Base-by-base conservation (phyloP, 257 asterid genomes). In the Catharanthus roseus region DNA sequence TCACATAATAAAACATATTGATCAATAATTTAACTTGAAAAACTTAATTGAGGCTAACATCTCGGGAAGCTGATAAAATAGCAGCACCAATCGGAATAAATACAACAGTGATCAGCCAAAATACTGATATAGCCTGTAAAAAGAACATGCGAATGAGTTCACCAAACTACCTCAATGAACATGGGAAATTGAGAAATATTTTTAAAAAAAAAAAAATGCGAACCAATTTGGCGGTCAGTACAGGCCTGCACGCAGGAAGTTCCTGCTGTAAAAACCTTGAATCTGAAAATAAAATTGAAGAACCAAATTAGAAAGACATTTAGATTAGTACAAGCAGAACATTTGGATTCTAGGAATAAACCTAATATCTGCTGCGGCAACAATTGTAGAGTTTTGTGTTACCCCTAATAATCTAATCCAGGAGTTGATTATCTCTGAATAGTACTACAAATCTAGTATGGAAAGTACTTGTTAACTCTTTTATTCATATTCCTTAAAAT, bases 181-280 rank as follows among this genome's bases (percentile, higher is more conserved):
- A 69, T 12, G 62, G 50, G 8, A 65, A 55, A n/a, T 0, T 60
- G 70, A 44, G 42, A 39, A 64, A 57, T 65, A 80, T 68, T 12
- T 71, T n/a, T n/a, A n/a, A n/a, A n/a, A n/a, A 38, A 38, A 38
- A n/a, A 64, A 64, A 68, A 65, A 31, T 34, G 47, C 39, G 71
- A 77, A 92, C 98, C 98, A 97, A 93, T 86, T 85, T 86, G 44
- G 98, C 97, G 62, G 98, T 90, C 53, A 93, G 87, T 72, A 93
- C 89, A 42, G 98, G 97, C 72, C 90, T 93, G 90, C 96, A 93
- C 9, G 98, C 98, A 2, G 97, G 98, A 75, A 93, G 91, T 73
- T 90, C 97, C 78, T 93, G 98, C 65, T 93, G 98, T 2, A 96
- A 87, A 79, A 93, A 93, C 87, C 95, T 90, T 75, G 98, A 93